Percentiles rank a stretch among this genome's conserved stretches.
phyloP scores from a whole-genome alignment of 306 rosid genomes.

The Carpinus fangiana region DNA sequence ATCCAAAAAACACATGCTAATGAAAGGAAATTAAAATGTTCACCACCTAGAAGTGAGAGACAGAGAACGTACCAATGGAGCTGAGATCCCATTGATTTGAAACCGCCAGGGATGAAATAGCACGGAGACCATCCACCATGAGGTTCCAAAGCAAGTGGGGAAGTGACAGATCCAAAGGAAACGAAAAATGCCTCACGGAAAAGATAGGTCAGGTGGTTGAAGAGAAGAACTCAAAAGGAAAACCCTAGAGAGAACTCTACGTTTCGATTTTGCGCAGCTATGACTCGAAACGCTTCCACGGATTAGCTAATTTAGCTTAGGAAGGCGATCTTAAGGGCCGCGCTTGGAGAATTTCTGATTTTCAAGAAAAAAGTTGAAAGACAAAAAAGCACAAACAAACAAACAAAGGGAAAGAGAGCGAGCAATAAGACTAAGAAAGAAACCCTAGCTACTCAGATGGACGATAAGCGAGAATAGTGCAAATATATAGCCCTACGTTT shows the following conservation, averaged over 20 bases:
- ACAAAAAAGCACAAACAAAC: neutral
- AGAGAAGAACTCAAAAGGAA: conserved; percentile 48
- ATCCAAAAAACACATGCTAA: neutral
- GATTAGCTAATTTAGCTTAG: conserved; percentile 2
- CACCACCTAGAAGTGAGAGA: conserved; percentile 51
- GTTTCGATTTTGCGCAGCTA: conserved; percentile 59
- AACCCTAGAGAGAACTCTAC: conserved; percentile 60
- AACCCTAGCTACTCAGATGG: neutral
- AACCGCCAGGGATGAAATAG: conserved; percentile 17
- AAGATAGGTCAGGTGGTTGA: conserved; percentile 36
- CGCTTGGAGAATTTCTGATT: conserved; percentile 27
- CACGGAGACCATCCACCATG: conserved; percentile 15
- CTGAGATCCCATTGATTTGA: conserved; percentile 33
- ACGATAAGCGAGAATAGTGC: too few relatives aligned
- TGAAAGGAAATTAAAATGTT: conserved; percentile 19
- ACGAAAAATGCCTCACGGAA: conserved; percentile 36
- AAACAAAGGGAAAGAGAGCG: neutral
- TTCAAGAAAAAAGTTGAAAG: too few relatives aligned
- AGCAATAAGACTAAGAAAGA: neutral
- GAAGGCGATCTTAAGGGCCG: conserved; percentile 99
- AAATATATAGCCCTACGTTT: too few relatives aligned
- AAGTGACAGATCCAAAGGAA: conserved; percentile 28
- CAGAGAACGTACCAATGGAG: conserved; percentile 28
- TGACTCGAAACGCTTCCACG: conserved; percentile 94
- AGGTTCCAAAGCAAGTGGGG: conserved; percentile 15